These are phyloP conservation scores for Trichosporon sp. DNA, from an alignment of 1,284 basidiomycete species.

Conservation along the genomic window DNA sequence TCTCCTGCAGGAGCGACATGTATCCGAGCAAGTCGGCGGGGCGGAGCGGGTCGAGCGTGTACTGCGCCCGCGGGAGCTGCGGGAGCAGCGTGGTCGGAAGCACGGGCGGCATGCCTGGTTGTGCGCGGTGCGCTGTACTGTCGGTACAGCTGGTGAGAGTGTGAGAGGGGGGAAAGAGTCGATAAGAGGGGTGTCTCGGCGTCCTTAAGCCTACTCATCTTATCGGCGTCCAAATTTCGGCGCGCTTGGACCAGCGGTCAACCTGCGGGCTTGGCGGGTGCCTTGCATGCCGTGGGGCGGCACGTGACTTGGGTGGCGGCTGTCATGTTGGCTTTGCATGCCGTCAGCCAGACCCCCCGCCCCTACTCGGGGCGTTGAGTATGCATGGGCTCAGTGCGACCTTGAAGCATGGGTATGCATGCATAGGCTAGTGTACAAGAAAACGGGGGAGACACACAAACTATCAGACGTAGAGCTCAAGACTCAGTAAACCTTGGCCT, in stretches of 20 bases:
- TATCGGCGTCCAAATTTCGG: background rate
- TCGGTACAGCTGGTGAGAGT: no score
- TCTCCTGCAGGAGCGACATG: slow-evolving; percentile 32
- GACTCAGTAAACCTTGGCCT: background rate
- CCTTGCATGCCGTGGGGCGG: background rate
- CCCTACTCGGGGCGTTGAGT: no score
- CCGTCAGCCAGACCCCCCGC: background rate
- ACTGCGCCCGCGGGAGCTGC: slow-evolving; percentile 31
- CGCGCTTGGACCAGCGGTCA: background rate
- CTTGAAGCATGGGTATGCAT: background rate
- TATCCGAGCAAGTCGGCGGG: slow-evolving; percentile 27
- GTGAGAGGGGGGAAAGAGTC: no score
- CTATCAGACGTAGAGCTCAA: background rate
- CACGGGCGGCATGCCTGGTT: slow-evolving; percentile 8
- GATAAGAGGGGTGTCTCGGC: no score
- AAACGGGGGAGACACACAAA: background rate
- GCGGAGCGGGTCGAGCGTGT: slow-evolving; percentile 31
- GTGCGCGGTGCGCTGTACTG: no score
- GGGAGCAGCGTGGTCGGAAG: slow-evolving; percentile 36
- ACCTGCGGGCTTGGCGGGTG: no score
- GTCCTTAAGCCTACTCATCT: no score
- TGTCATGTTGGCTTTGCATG: background rate
- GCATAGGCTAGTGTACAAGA: background rate
- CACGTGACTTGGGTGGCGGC: background rate
- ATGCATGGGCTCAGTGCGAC: no score